Percentiles rank a stretch among this genome's conserved stretches.
Conservation (phyloP, 2,329 filamentous ascomycete genomes). For the Domatiomyces catenatus region DNA sequence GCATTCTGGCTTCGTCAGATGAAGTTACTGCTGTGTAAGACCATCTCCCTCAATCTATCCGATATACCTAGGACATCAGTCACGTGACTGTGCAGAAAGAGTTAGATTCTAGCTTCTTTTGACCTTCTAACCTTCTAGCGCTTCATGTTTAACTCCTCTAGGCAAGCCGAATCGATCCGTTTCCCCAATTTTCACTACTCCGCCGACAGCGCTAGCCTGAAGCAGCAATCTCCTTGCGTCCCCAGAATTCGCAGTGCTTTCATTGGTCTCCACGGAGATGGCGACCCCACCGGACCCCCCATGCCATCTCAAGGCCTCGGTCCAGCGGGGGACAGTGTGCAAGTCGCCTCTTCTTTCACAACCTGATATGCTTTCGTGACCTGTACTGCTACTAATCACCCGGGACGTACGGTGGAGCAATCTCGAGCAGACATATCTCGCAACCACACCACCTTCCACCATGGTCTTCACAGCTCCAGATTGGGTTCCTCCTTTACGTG, state of each 20-base stretch:
- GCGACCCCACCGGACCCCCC: too few species aligned
- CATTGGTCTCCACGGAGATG: not conserved
- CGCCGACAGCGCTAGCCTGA: not conserved
- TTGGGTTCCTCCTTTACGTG: constrained; percentile 28
- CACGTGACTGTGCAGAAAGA: too few species aligned
- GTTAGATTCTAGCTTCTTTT: too few species aligned
- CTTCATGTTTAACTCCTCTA: not conserved
- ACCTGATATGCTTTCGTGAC: too few species aligned
- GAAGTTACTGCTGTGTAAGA: too few species aligned
- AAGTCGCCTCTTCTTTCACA: too few species aligned
- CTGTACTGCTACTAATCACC: too few species aligned
- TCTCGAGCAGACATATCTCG: not conserved
- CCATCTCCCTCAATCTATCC: too few species aligned
- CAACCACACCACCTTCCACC: constrained; percentile 3
- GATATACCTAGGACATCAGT: too few species aligned
- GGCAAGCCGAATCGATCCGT: not conserved
- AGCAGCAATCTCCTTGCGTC: not conserved
- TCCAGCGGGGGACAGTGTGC: not conserved
- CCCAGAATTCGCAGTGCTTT: not conserved
- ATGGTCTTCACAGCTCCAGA: constrained; percentile 34
- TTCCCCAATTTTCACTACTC: not conserved
- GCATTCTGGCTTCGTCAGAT: too few species aligned
- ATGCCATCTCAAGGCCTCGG: not conserved
- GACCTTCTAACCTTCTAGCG: not conserved
- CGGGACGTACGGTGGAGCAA: not conserved